A percentile compares a stretch with the other conserved stretches of the same genome.
Evolutionary conservation across 2,329 filamentous ascomycete genomes (phyloP).

Genomic region (Nemania serpens): DNA sequence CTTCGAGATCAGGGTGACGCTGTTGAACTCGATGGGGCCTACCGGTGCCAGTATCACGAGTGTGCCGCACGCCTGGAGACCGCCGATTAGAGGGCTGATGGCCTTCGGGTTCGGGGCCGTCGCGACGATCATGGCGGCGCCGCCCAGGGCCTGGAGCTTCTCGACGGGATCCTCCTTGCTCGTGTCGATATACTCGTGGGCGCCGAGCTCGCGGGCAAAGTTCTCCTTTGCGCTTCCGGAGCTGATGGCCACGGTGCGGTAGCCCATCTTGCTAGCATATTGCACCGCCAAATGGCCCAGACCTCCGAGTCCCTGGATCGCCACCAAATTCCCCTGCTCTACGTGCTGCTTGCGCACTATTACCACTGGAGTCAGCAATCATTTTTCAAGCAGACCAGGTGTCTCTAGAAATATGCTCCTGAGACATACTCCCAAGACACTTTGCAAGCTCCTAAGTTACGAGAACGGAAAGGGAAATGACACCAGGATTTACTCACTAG

Average conservation of each 20-base stretch:
- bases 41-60: conserved; percentile 62
- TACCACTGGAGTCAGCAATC: too few species aligned
- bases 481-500: too few species aligned
- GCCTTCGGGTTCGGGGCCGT: conserved; percentile 65
- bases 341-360: conserved; percentile 60
- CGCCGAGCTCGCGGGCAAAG: conserved; percentile 67
- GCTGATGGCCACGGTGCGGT: conserved; percentile 70
- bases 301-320: conserved; percentile 73
- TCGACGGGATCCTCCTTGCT: conserved; percentile 53
- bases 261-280: conserved; percentile 77
- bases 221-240: conserved; percentile 68
- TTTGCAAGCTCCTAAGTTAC: too few species aligned
- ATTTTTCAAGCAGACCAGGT: too few species aligned
- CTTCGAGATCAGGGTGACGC: conserved; percentile 48
- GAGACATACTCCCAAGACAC: too few species aligned
- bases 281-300: conserved; percentile 79
- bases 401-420: too few species aligned
- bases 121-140: conserved; percentile 64
- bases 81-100: conserved; percentile 58
- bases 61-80: conserved; percentile 60
- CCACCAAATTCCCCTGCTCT: conserved; percentile 57
- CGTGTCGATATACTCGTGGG: conserved; percentile 64
- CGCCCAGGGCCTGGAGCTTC: conserved; percentile 61
- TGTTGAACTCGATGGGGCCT: conserved; percentile 52
- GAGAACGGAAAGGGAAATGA: too few species aligned